These are phyloP conservation scores for Fusarium coicis DNA, from an alignment of 2,329 filamentous ascomycete genomes.

Conservation along the genomic window DNA sequence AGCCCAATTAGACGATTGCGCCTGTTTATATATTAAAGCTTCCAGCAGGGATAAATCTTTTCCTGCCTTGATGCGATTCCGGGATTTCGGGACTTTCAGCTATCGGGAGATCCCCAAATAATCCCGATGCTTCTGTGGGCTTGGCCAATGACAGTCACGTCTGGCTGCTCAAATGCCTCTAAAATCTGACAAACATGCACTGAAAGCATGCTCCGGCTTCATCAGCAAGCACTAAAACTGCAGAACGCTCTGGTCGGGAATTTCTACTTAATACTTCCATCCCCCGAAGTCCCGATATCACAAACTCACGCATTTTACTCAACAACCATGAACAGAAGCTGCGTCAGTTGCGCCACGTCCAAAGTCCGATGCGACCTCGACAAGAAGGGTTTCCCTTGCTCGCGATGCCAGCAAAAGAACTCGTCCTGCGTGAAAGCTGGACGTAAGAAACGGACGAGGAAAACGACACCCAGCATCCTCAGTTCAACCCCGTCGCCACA, in stretches of 20 bases:
- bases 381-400: neutral
- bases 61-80: neutral
- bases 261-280: neutral
- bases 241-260: neutral
- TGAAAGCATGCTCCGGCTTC: neutral
- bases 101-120: neutral
- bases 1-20: accelerated
- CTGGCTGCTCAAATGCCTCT: neutral
- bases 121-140: neutral
- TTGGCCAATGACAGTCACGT: neutral
- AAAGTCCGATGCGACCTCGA: neutral
- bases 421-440: neutral
- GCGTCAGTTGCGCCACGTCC: neutral
- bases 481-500: neutral
- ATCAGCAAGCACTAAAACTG: neutral
- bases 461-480: neutral
- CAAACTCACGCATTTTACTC: neutral
- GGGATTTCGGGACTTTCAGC: neutral
- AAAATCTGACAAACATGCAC: neutral
- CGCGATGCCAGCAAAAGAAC: neutral
- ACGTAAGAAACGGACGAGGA: neutral
- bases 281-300: neutral
- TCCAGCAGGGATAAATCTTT: neutral
- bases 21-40: neutral
- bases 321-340: neutral